Evolutionary conservation across 139 green algal genomes (phyloP).

Genomic region (Chlamydomonas eustigma): DNA sequence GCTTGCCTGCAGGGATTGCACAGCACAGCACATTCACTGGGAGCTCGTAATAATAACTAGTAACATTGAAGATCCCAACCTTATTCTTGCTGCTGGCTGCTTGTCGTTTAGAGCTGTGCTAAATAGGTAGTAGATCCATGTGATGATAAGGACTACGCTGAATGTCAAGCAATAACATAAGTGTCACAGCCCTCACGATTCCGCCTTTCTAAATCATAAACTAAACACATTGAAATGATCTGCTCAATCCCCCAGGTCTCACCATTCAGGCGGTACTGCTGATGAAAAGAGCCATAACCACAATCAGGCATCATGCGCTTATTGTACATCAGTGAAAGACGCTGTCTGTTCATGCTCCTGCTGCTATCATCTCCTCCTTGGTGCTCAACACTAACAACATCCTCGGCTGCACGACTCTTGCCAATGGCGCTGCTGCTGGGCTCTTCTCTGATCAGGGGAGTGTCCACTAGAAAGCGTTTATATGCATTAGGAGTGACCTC

Average conservation of each 20-base stretch:
- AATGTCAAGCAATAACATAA: neutral
- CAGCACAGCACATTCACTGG: neutral
- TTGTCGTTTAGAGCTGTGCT: too few species aligned
- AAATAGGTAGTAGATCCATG: too few species aligned
- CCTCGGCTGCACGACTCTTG: too few species aligned
- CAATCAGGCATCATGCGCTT: conserved; percentile 26
- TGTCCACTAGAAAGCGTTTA: conserved; percentile 70
- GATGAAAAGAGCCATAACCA: conserved; percentile 87
- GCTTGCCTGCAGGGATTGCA: conserved; percentile 24
- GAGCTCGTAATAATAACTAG: neutral
- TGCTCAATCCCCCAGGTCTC: neutral
- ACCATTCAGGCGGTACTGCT: conserved; percentile 92
- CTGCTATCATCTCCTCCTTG: too few species aligned
- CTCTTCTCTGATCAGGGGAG: conserved; percentile 41
- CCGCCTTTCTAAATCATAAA: neutral
- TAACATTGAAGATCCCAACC: conserved; percentile 1
- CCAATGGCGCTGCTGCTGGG: too few species aligned
- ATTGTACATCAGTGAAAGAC: too few species aligned
- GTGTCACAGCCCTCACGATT: neutral
- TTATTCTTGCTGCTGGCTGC: too few species aligned
- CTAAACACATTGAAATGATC: too few species aligned
- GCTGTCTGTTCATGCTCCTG: too few species aligned
- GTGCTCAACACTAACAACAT: too few species aligned
- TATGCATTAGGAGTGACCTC: conserved; percentile 46
- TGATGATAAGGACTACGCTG: too few species aligned